Evolutionary conservation across 441 rosid species (phyloP).

Genomic region (Erodium trifolium): DNA sequence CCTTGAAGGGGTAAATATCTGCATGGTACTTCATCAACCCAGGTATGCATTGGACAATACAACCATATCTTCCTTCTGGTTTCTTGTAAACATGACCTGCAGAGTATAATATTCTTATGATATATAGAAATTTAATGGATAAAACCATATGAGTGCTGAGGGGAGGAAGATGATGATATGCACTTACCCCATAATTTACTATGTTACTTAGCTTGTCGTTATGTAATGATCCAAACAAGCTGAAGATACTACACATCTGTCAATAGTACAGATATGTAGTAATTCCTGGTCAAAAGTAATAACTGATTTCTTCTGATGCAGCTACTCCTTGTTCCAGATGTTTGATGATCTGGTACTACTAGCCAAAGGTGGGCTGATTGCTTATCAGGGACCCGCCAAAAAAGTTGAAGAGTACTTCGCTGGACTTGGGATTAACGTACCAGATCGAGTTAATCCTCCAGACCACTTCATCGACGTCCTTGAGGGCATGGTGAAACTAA

Average conservation of each 20-base stretch:
- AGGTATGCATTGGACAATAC: conserved; percentile 35
- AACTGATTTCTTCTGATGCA: conserved; percentile 28
- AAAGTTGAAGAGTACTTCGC: conserved; percentile 84
- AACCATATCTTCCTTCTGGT: conserved; percentile 2
- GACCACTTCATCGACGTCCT: conserved; percentile 90
- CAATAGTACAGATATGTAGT: neutral
- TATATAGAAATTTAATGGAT: neutral
- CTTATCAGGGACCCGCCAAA: conserved; percentile 78
- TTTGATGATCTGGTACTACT: conserved; percentile 92
- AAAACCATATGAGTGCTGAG: neutral
- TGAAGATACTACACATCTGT: too few relatives aligned
- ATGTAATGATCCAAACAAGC: neutral
- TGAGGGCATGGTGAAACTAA: conserved; percentile 75
- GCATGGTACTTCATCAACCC: conserved; percentile 93
- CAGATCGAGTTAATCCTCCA: conserved; percentile 89
- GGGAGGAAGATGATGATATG: neutral
- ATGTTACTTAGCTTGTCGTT: neutral
- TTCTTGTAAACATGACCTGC: neutral
- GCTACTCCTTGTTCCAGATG: conserved; percentile 83
- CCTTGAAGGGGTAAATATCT: conserved; percentile 89
- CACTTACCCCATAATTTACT: neutral
- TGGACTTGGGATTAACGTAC: conserved; percentile 64
- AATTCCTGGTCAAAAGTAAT: conserved; percentile 9
- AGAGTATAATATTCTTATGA: neutral
- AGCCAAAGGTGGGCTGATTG: conserved; percentile 86